Base-by-base conservation (phyloP, 2,329 filamentous ascomycete genomes). In the Podosphaera fusca region DNA sequence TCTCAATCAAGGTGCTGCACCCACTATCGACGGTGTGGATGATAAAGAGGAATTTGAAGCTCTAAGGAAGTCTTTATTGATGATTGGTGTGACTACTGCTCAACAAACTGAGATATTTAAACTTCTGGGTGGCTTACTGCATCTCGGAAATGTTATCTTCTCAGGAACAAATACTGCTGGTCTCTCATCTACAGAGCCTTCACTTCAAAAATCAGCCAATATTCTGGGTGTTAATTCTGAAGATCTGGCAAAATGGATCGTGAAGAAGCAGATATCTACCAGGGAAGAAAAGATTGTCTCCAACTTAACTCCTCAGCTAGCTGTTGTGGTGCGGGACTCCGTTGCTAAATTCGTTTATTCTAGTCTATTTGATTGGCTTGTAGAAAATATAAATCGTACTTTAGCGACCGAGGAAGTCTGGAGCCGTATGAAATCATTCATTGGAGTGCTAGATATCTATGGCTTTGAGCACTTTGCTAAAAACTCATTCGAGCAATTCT, bases 401-500 rank as follows among this genome's bases (percentile, higher is more conserved):
- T 74, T 98, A 64, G 92, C 92, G 10, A 88, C 88, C 0, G 85
- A 95, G 50, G 84, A 90, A 61, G 87, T 96, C 42, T 70, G 96
- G 56, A 81, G 77, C 64, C 80, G 86, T 46, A 87, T 94, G 58
- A 79, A 75, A 57, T 90, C 87, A 1, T 98, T 98, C 70, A 98
- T 98, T 65, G 92, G 92, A 70, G 92, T 98, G 53, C 79, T 98
- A 61, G 92, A 98, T 86, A 98, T 98, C 64, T 96, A 96, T 70
- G 90, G 90, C 61, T 98, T 98, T 67, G 92, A 98, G 70, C 92
- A 96, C 71, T 98, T 98, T 67, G 90, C 92, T 60, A 96, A 95
- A 75, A 98, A 98, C 73, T 98, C 92, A 0, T 98, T 98, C 66
- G 92, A 98, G 70, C 92, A 98, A 70, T 98, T 98, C 71, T 98